These are phyloP conservation scores for Mycena alexandri DNA, from an alignment of 768 basidiomycete species.

Conservation along the genomic window DNA sequence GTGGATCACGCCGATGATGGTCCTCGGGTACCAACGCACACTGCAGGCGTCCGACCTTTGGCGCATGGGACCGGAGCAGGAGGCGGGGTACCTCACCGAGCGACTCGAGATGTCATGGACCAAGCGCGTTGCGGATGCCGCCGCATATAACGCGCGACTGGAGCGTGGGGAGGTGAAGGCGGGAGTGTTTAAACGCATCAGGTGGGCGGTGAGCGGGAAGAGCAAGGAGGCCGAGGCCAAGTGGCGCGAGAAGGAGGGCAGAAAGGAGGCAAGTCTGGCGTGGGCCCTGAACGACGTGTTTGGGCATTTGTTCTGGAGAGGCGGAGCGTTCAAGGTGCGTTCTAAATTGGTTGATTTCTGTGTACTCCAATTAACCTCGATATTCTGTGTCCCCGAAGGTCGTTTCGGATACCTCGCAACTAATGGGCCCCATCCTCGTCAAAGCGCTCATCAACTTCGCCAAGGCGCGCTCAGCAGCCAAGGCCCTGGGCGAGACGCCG, in stretches of 20 bases:
- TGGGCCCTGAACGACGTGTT: slow-evolving; percentile 74
- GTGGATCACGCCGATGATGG: slow-evolving; percentile 76
- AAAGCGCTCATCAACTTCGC: slow-evolving; percentile 74
- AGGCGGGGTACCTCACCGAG: slow-evolving; percentile 61
- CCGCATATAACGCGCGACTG: slow-evolving; percentile 67
- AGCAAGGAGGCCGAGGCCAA: slow-evolving; percentile 50
- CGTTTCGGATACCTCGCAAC: slow-evolving; percentile 68
- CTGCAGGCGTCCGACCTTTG: slow-evolving; percentile 82
- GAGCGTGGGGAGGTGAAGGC: slow-evolving; percentile 53
- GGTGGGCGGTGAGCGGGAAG: slow-evolving; percentile 54
- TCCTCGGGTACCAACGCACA: slow-evolving; percentile 78
- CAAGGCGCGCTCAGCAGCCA: slow-evolving; percentile 51
- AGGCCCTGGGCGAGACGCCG: slow-evolving; percentile 46
- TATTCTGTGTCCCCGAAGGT: slow-evolving; percentile 52
- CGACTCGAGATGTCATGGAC: slow-evolving; percentile 71
- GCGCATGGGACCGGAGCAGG: slow-evolving; percentile 68
- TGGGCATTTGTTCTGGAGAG: slow-evolving; percentile 71
- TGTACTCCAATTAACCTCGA: background rate
- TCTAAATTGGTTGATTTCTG: background rate
- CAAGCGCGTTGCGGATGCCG: slow-evolving; percentile 59
- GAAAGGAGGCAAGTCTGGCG: slow-evolving; percentile 63
- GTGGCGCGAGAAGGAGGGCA: slow-evolving; percentile 61
- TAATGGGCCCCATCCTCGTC: slow-evolving; percentile 74
- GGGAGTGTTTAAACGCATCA: slow-evolving; percentile 47
- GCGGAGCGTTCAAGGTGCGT: slow-evolving; percentile 68